Percentiles rank a stretch among this genome's conserved stretches.
Evolutionary conservation across 352 stramenopile species (phyloP).

Genomic region (Phytopythium kandeliae): DNA sequence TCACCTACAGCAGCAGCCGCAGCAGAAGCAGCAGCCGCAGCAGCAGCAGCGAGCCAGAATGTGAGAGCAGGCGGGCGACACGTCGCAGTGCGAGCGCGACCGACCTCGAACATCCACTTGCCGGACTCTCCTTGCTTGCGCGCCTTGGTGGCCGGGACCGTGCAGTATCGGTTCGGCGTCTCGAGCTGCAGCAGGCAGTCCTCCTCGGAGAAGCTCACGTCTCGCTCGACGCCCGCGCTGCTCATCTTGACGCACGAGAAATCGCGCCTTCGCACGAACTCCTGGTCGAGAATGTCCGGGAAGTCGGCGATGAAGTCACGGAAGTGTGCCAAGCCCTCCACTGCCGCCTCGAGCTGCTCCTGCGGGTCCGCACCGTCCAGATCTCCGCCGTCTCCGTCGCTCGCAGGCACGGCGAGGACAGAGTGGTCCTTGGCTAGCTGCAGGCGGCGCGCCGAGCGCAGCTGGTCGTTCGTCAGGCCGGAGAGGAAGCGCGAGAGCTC

Average conservation of each 20-base stretch:
- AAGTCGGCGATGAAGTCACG: conserved; percentile 38
- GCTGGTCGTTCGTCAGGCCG: conserved; percentile 49
- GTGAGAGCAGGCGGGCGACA: too few relatives aligned
- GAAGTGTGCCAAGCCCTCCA: conserved; percentile 23
- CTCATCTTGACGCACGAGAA: conserved; percentile 76
- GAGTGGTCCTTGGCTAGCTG: conserved; percentile 1
- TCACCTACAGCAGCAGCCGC: too few relatives aligned
- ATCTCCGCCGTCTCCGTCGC: neutral
- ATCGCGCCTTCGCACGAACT: conserved; percentile 53
- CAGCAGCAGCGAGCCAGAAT: too few relatives aligned
- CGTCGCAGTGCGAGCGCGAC: too few relatives aligned
- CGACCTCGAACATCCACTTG: conserved; percentile 71
- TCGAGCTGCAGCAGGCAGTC: conserved; percentile 72
- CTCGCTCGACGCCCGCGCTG: conserved; percentile 36
- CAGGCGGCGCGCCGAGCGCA: conserved; percentile 31
- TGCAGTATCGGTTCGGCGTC: conserved; percentile 58
- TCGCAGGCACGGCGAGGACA: neutral
- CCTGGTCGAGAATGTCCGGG: conserved; percentile 45
- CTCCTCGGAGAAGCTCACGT: conserved; percentile 69
- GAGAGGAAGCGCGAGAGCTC: conserved; percentile 47
- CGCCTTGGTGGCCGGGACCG: conserved; percentile 64
- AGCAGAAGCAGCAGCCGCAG: too few relatives aligned
- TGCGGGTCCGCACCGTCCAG: neutral
- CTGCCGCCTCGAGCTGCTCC: conserved; percentile 18
- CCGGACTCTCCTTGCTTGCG: conserved; percentile 62